Evolutionary conservation across 1,284 basidiomycete species (phyloP), one percentile per base, ranked within the genome.

Genomic region (Ustilago sp.): DNA sequence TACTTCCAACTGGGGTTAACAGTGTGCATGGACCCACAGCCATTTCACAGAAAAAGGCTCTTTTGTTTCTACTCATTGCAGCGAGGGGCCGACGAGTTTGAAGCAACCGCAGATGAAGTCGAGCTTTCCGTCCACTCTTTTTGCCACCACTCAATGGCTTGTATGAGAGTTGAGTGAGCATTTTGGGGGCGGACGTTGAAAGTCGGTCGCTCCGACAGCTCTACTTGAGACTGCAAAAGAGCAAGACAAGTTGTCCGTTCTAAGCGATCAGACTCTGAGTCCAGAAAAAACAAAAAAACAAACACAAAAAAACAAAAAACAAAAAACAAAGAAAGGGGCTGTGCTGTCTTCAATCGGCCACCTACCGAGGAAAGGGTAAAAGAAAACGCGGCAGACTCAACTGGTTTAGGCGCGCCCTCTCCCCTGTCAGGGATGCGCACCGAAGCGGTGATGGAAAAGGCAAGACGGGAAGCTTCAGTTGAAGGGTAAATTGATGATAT

Each of bases 231-330:
- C 45, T 48, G 45, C 45, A 48, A 48, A 31, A 48, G 9, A 23
- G 23, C 23, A 31, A 48, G 45, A 8, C 19, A 45, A 23, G 45
- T 8, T 48, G 11, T 4, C 12, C n/a, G 34, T 13, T 32, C 31
- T 32, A 52, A 52, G 50, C 28, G 50, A 35, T 12, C 31, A 17
- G 32, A 52, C 50, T 32, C 50, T 52, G 50, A 35, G 39, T 41
- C 39, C 11, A 52, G 17, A 32, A 17, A 19, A 47, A n/a, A 15
- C 3, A 19, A 47, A 23, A 15, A n/a, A 4, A 19, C 19, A 19
- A 19, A 19, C 19, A 19, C 0, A 19, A 47, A 23, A 12, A 23
- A 19, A 47, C 0, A 23, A 15, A n/a, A 47, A n/a, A 15, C 0
- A 19, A 47, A 23, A 17, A n/a, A n/a, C n/a, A n/a, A n/a, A n/a